Conservation (phyloP, 306 rosid genomes). For the Inga oerstediana region DNA sequence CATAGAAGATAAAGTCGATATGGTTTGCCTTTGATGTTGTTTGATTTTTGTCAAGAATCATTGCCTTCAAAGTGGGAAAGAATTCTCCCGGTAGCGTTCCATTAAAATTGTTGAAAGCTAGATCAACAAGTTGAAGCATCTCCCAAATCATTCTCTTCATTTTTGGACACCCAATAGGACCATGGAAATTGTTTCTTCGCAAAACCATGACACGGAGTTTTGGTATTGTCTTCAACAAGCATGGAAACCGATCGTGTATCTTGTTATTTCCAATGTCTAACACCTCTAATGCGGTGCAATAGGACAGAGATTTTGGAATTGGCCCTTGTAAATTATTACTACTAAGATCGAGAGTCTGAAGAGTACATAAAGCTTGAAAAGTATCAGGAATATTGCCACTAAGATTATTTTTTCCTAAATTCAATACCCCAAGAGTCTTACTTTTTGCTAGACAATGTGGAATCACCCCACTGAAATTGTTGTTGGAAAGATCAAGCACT, state of each 20-base stretch:
- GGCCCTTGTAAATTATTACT: neutral
- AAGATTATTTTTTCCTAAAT: neutral
- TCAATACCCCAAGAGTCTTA: neutral
- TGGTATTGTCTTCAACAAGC: constrained; percentile 1
- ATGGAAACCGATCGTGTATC: neutral
- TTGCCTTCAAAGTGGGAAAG: constrained; percentile 19
- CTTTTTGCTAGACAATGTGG: neutral
- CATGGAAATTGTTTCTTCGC: constrained; percentile 16
- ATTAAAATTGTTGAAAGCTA: constrained; percentile 34
- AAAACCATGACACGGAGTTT: constrained; percentile 20
- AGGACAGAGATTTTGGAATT: constrained; percentile 27
- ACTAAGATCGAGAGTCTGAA: constrained; percentile 22
- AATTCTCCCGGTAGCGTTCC: neutral
- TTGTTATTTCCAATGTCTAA: neutral
- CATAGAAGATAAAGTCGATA: neutral
- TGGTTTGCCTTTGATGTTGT: neutral
- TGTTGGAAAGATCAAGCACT: constrained; percentile 36
- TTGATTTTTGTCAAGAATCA: neutral
- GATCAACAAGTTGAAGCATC: constrained; percentile 30
- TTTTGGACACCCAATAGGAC: neutral
- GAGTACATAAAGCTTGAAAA: neutral
- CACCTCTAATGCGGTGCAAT: neutral
- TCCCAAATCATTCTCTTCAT: neutral
- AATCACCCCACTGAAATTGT: constrained; percentile 11
- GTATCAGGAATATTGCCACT: neutral